Base-by-base conservation (phyloP, 345 rosid species). In the Theobroma cacao region DNA sequence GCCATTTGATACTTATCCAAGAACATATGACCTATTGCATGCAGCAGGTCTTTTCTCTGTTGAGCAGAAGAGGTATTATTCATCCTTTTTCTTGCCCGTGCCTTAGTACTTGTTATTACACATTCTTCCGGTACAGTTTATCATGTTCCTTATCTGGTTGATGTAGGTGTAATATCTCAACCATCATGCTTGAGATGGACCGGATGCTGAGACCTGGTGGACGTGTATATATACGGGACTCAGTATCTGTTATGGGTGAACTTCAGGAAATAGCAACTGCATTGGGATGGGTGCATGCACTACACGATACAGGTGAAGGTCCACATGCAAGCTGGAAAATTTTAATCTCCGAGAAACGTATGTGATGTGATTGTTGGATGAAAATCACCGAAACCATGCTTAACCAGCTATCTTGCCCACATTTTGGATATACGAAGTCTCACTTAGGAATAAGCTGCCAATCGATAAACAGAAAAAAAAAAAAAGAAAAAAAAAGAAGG, bases 1-100 rank as follows among this genome's bases (percentile, higher is more conserved):
- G 82, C 86, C 90, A 62, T 89, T 90, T 58, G 90, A 89, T 45
- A 88, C 92, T 12, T 92, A 89, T 66, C 94, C 96, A 56, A 87
- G 91, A 79, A 89, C 90, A 7, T 92, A 88, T 64, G 94, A 92
- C 75, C 76, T 90, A 40, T 74, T 92, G 82, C 94, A 92, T 43
- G 90, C 91, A 77, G 85, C 89, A 67, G 83, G 91, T 50, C 85
- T 90, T 77, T 87, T 91, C 82, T 87, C 92, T 24, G 82, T 72
- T 8, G 92, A 90, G 84, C 85, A 85, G 80, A 87, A 86, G 82
- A 87, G 91, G 91, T 87, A 77, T 34, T 38, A 38, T 55, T 28
- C 62, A 50, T 13, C 40, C 52, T 8, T n/a, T 30, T 63, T 12
- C 66, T 9, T 30, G 58, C 20, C 14, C 31, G 12, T 70, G 8